Evolutionary conservation across 2,329 filamentous ascomycete genomes (phyloP), one percentile per base, ranked within the genome.

Genomic region (Pyrenochaeta sp.): DNA sequence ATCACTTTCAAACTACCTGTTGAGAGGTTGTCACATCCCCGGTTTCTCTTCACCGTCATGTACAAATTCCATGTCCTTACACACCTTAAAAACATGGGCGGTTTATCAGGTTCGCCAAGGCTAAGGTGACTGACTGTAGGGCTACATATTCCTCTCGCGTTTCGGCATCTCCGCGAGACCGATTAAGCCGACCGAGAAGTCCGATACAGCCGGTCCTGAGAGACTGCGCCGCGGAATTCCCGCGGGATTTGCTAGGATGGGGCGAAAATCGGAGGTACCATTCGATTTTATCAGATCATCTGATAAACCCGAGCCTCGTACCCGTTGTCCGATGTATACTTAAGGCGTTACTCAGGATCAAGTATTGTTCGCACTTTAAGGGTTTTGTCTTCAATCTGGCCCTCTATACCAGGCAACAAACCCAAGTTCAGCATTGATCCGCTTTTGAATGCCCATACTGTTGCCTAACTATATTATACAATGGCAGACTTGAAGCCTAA

Each of bases 241-340:
- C 28, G 28, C 28, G 28, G 28, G 28, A 30, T 30, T 30, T 5
- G 28, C 28, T 30, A 9, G 2, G 12, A 40, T 40, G 40, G 40
- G 10, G 22, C 25, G 19, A 10, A 8, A 47, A 24, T 34, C 27
- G 45, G 45, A 47, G 9, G 8, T 9, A 28, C 27, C 4, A 13
- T 28, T 32, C 13, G 3, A n/a, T 47, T 28, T 47, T 47, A 34
- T 47, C 45, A 47, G 45, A 47, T 36, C 28, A 47, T 47, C 45
- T 9, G 45, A 47, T 47, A 47, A 36, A 9, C 7, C 45, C n/a
- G 8, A 10, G 9, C 34, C 15, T 40, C 37, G 19, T 19, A 19
- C 1, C 19, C 19, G 19, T 19, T 1, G 19, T 19, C 19, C 19
- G 19, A 19, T 19, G 1, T 19, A 19, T 19, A 19, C 19, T 19